A percentile compares a stretch with the other conserved stretches of the same genome.
Conservation (phyloP, 306 rosid species). For the Quercus glauca region DNA sequence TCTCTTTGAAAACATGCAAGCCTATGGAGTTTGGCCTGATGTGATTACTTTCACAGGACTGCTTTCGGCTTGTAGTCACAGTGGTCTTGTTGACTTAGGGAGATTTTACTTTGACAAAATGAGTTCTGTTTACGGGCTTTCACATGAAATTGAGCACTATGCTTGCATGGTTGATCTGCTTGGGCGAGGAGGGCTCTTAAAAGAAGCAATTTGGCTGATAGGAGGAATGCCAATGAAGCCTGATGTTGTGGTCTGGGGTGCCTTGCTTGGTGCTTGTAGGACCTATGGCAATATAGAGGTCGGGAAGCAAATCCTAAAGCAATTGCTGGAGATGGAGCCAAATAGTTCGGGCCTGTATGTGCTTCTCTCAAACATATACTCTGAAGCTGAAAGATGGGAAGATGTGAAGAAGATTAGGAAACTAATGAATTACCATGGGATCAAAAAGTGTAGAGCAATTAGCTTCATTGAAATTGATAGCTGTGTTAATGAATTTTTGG, state of each 20-base stretch:
- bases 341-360: conserved; percentile 57
- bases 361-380: conserved; percentile 68
- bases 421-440: conserved; percentile 49
- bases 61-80: conserved; percentile 77
- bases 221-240: conserved; percentile 65
- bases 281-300: conserved; percentile 50
- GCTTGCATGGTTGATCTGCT: conserved; percentile 79
- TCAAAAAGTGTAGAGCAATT: conserved; percentile 57
- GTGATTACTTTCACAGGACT: conserved; percentile 67
- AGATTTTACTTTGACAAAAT: conserved; percentile 50
- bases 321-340: conserved; percentile 54
- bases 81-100: conserved; percentile 60
- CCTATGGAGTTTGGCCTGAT: conserved; percentile 49
- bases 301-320: conserved; percentile 64
- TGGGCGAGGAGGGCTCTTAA: conserved; percentile 60
- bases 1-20: conserved; percentile 57
- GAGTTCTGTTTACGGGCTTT: conserved; percentile 38
- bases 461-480: conserved; percentile 61
- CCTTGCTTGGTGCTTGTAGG: conserved; percentile 80
- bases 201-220: conserved; percentile 55
- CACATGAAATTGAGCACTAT: conserved; percentile 61
- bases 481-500: conserved; percentile 42
- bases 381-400: conserved; percentile 69
- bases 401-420: conserved; percentile 63
- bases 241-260: conserved; percentile 69